Evolutionary conservation across 2,329 filamentous ascomycete genomes (phyloP).

Genomic region (Fusarium sarcochroum): DNA sequence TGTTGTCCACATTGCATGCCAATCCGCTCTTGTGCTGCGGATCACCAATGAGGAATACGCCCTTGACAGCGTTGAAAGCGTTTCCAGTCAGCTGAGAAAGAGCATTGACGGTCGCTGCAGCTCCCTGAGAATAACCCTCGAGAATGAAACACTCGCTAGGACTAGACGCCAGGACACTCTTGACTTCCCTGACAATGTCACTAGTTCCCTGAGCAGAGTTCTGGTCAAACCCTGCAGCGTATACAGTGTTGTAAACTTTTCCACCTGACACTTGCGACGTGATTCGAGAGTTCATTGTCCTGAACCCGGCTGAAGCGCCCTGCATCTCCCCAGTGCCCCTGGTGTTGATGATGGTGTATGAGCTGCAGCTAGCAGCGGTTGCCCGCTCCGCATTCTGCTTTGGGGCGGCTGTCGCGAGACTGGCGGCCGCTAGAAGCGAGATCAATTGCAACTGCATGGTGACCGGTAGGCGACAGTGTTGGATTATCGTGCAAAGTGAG

Average conservation of each 20-base stretch:
- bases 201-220: slow-evolving; percentile 10
- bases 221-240: slow-evolving; percentile 11
- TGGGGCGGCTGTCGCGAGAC: neutral
- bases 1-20: slow-evolving; percentile 23
- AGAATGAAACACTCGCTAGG: slow-evolving; percentile 23
- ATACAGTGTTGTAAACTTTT: slow-evolving; percentile 26
- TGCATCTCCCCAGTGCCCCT: slow-evolving; percentile 17
- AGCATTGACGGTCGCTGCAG: slow-evolving; percentile 24
- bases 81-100: slow-evolving; percentile 15
- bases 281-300: slow-evolving; percentile 25
- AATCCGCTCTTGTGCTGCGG: slow-evolving; percentile 12
- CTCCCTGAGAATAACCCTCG: slow-evolving; percentile 22
- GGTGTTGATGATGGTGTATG: slow-evolving; percentile 31
- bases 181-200: slow-evolving; percentile 16
- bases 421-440: neutral
- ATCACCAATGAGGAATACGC: slow-evolving; percentile 15
- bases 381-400: neutral
- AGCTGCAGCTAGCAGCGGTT: slow-evolving; percentile 1
- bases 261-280: slow-evolving; percentile 8
- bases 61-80: slow-evolving; percentile 12
- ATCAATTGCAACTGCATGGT: slow-evolving; percentile 13
- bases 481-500: too few species aligned
- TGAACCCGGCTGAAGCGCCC: slow-evolving; percentile 16
- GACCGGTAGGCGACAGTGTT: too few species aligned
- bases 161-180: slow-evolving; percentile 1